These are phyloP conservation scores for Straminergon stramineum DNA, from an alignment of 225 moss, liverwort and hornwort genomes.

Conservation along the genomic window DNA sequence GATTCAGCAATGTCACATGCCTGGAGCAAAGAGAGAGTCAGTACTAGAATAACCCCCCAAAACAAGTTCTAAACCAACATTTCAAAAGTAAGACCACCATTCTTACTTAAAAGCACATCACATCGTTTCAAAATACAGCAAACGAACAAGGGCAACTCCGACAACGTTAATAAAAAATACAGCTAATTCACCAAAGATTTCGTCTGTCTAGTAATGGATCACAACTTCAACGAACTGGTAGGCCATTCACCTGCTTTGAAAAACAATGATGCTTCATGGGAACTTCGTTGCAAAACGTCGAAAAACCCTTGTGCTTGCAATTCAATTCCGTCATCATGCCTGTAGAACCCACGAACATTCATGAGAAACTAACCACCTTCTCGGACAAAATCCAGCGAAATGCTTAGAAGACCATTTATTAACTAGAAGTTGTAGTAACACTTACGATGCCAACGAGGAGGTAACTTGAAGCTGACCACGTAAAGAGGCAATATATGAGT, in stretches of 20 bases:
- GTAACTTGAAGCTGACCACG: conserved; percentile 55
- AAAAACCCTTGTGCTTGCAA: conserved; percentile 15
- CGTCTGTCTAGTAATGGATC: not conserved
- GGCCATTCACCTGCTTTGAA: conserved; percentile 13
- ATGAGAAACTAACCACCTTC: not conserved
- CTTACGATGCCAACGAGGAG: conserved; percentile 47
- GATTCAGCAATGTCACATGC: conserved; percentile 4
- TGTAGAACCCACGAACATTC: not conserved
- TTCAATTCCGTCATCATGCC: conserved; percentile 17
- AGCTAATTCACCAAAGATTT: not conserved
- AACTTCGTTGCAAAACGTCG: conserved; percentile 4
- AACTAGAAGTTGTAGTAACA: not conserved
- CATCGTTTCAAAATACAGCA: not conserved
- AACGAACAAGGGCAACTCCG: not conserved
- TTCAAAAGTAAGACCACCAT: not conserved
- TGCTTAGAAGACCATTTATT: not conserved
- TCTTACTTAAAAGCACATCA: not conserved
- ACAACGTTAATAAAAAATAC: not conserved
- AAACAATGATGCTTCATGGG: not conserved
- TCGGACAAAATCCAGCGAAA: not conserved
- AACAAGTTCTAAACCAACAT: not conserved
- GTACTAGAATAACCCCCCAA: not conserved
- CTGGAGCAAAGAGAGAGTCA: conserved; percentile 13
- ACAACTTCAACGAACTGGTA: not conserved
- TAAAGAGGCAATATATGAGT: conserved; percentile 48